phyloP scores from a whole-genome alignment of 768 basidiomycete species.

The Lepiota subincarnata region DNA sequence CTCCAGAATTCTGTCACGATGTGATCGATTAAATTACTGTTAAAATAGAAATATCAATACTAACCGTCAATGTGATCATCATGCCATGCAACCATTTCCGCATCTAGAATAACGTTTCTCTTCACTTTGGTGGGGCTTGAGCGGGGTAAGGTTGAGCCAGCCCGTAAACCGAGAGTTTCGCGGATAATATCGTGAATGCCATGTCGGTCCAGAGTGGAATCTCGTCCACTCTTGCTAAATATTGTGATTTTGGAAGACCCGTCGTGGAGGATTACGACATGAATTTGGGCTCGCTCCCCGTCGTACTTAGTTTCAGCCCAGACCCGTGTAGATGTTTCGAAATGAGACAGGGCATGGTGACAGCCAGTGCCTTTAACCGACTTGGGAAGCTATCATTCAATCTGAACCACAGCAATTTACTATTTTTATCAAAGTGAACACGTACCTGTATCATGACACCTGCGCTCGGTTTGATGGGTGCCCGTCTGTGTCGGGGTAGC shows the following conservation, averaged over 20 bases:
- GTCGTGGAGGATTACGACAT: slow-evolving; percentile 50
- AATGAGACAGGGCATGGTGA: slow-evolving; percentile 46
- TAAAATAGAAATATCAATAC: slow-evolving; percentile 16
- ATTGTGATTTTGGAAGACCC: slow-evolving; percentile 55
- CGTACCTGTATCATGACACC: slow-evolving; percentile 63
- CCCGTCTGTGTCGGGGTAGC: slow-evolving; percentile 21
- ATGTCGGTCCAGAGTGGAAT: slow-evolving; percentile 74
- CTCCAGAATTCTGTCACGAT: slow-evolving; percentile 64
- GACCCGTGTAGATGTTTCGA: slow-evolving; percentile 40
- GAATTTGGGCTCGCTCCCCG: slow-evolving; percentile 92
- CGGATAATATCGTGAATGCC: slow-evolving; percentile 62
- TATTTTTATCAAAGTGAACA: background rate
- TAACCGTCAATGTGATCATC: slow-evolving; percentile 69
- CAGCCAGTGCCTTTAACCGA: slow-evolving; percentile 70
- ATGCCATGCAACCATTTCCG: slow-evolving; percentile 87
- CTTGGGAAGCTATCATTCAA: slow-evolving; percentile 67
- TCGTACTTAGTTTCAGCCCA: slow-evolving; percentile 96
- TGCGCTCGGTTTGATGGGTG: slow-evolving; percentile 36
- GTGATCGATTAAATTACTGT: background rate
- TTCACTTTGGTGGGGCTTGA: slow-evolving; percentile 19
- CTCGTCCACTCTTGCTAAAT: slow-evolving; percentile 83
- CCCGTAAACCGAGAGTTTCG: slow-evolving; percentile 47
- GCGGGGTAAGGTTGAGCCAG: background rate
- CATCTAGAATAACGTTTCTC: slow-evolving; percentile 58
- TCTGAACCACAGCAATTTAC: background rate